phyloP scores from a whole-genome alignment of 805 yeast genomes.

The Jamesozyma piceae region DNA sequence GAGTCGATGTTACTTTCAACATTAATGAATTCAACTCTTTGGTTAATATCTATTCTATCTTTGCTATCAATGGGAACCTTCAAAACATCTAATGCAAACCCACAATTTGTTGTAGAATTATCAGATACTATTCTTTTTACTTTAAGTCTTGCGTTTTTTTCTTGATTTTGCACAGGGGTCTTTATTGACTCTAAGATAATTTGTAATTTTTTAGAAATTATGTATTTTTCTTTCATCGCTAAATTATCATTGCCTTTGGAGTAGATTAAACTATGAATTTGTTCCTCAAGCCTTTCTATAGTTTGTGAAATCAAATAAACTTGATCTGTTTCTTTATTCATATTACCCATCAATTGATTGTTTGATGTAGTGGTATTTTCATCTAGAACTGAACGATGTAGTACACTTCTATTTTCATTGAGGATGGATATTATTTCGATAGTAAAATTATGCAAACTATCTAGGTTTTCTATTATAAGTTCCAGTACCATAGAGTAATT shows the following conservation, averaged over 20 bases:
- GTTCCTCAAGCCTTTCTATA: neutral
- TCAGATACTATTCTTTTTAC: neutral
- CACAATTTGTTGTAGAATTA: slow-evolving; percentile 6
- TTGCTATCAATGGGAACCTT: slow-evolving; percentile 3
- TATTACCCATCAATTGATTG: neutral
- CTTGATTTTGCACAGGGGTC: neutral
- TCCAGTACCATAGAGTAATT: neutral
- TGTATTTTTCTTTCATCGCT: neutral
- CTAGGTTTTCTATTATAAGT: neutral
- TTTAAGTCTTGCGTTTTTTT: slow-evolving; percentile 9
- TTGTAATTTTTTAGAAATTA: neutral
- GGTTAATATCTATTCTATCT: slow-evolving; percentile 1
- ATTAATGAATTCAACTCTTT: slow-evolving; percentile 3
- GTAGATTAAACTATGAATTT: neutral
- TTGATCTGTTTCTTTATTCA: neutral
- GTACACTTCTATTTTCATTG: neutral
- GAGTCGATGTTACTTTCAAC: slow-evolving; percentile 1
- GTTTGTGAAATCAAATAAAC: neutral
- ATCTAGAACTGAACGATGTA: neutral
- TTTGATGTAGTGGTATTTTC: neutral
- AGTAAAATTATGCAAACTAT: neutral
- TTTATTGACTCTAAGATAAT: neutral
- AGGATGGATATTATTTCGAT: neutral
- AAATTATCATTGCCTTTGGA: neutral
- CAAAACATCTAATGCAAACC: slow-evolving; percentile 18